These are phyloP conservation scores for Garcia nutans DNA, from an alignment of 345 rosid species.

Conservation along the genomic window DNA sequence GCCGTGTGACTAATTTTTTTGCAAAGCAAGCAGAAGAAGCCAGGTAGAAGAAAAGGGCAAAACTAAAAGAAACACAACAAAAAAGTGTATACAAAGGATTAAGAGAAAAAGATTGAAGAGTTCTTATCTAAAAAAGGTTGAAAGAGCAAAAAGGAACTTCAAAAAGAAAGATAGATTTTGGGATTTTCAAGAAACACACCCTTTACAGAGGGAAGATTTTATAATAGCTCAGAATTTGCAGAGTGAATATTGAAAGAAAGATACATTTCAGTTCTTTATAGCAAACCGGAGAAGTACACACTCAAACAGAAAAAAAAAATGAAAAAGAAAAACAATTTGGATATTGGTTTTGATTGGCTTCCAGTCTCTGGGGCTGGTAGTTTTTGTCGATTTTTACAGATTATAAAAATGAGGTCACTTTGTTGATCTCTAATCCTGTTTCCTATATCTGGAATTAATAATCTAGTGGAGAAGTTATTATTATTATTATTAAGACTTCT, in stretches of 20 bases:
- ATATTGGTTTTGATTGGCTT: not conserved
- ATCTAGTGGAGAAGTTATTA: not conserved
- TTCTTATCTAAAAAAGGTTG: not conserved
- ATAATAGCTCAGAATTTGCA: slow-evolving; percentile 26
- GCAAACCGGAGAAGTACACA: slow-evolving; percentile 9
- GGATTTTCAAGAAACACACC: slow-evolving; percentile 21
- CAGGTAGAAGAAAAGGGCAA: not conserved
- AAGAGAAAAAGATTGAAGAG: not conserved
- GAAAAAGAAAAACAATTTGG: not conserved
- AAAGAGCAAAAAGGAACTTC: slow-evolving; percentile 7
- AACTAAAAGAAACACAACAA: not conserved
- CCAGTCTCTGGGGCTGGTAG: not conserved
- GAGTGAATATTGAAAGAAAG: slow-evolving; percentile 32
- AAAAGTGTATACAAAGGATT: not conserved
- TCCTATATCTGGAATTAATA: not conserved
- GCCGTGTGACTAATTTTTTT: not conserved
- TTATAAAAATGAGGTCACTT: not conserved
- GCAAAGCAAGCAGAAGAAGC: not conserved
- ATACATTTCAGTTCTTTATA: slow-evolving; percentile 21
- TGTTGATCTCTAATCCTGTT: slow-evolving; percentile 6
- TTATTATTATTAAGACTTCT: not conserved
- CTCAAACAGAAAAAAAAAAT: not conserved
- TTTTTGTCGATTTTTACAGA: slow-evolving; percentile 4
- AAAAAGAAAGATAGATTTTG: not conserved
- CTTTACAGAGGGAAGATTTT: not conserved